phyloP scores from a whole-genome alignment of 768 basidiomycete species.

The Leccinum arenicola region DNA sequence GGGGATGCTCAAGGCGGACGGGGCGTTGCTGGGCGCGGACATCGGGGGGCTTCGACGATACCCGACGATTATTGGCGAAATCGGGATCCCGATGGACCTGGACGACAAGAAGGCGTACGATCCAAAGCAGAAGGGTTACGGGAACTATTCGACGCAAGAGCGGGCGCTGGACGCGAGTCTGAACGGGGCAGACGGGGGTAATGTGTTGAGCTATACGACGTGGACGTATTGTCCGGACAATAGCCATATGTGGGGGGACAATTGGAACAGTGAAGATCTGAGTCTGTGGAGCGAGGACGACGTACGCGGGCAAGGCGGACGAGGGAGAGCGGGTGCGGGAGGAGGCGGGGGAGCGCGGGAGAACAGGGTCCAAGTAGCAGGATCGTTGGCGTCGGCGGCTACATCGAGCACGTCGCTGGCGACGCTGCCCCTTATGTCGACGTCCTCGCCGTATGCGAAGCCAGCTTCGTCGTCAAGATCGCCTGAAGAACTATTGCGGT shows the following conservation, averaged over 20 bases:
- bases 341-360: not conserved
- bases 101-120: conserved; percentile 85
- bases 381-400: conserved; percentile 9
- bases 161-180: conserved; percentile 85
- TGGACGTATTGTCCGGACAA: conserved; percentile 90
- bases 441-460: conserved; percentile 2
- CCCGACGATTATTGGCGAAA: conserved; percentile 94
- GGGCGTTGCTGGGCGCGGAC: conserved; percentile 50
- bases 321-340: not conserved
- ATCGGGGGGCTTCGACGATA: conserved; percentile 35
- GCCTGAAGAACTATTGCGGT: conserved; percentile 41
- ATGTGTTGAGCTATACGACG: conserved; percentile 74
- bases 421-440: conserved; percentile 19
- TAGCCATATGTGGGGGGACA: conserved; percentile 87
- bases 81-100: conserved; percentile 94
- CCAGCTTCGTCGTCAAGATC: not conserved
- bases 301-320: conserved; percentile 22
- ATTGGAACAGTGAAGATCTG: conserved; percentile 96
- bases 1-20: conserved; percentile 72
- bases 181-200: conserved; percentile 74
- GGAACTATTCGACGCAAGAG: conserved; percentile 77
- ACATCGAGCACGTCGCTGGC: conserved; percentile 19
- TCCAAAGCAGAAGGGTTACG: conserved; percentile 39
- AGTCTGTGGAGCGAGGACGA: conserved; percentile 87
- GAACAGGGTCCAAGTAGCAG: not conserved